Evolutionary conservation across 2,329 filamentous ascomycete genomes (phyloP).

Genomic region (Elsinoe arachidis): DNA sequence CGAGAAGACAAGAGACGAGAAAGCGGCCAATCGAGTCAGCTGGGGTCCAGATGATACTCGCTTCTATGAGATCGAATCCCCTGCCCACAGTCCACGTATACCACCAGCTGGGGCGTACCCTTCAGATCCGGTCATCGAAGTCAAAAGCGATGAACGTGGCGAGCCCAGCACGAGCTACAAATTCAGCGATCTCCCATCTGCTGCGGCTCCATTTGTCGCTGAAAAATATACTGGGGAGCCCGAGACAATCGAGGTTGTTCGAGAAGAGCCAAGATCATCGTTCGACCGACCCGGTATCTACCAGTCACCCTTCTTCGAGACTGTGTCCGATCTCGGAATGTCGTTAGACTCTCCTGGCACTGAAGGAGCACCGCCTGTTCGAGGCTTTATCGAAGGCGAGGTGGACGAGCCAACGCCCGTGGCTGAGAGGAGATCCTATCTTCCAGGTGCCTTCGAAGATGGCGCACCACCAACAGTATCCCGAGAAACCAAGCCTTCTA

Average conservation of each 20-base stretch:
- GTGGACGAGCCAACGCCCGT: constrained; percentile 49
- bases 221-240: constrained; percentile 17
- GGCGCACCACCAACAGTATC: constrained; percentile 14
- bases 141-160: constrained; percentile 29
- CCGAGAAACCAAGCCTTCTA: neutral
- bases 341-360: constrained; percentile 25
- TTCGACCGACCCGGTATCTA: constrained; percentile 20
- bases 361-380: constrained; percentile 25
- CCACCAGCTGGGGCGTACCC: constrained; percentile 31
- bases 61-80: constrained; percentile 33
- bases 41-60: constrained; percentile 42
- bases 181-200: constrained; percentile 19
- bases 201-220: neutral
- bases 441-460: constrained; percentile 54
- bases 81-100: constrained; percentile 34
- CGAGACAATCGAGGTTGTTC: constrained; percentile 16
- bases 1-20: neutral
- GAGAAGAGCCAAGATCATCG: constrained; percentile 3
- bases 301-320: constrained; percentile 34
- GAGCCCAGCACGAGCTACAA: constrained; percentile 27
- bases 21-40: constrained; percentile 28
- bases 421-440: constrained; percentile 41
- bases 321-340: constrained; percentile 32
- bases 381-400: constrained; percentile 36
- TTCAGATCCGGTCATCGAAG: constrained; percentile 28